Evolutionary conservation across 805 yeast species (phyloP).

Genomic region (Pichia nanzhaoensis): DNA sequence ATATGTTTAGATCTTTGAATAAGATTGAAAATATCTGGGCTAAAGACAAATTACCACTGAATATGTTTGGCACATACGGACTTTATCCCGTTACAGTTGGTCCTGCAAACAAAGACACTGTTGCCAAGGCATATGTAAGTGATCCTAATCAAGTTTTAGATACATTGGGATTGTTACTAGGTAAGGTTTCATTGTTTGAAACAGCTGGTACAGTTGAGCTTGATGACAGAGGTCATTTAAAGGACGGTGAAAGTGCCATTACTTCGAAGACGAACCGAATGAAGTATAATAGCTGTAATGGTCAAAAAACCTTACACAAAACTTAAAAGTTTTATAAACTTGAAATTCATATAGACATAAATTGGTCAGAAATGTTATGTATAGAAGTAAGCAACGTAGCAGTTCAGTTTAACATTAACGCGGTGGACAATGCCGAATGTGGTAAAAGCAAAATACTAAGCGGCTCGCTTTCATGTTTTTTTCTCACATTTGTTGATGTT

Average conservation of each 20-base stretch:
- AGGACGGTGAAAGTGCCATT: slow-evolving; percentile 38
- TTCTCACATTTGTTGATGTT: slow-evolving; percentile 89
- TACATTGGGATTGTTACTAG: slow-evolving; percentile 71
- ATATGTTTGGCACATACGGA: slow-evolving; percentile 49
- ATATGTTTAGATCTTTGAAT: slow-evolving; percentile 81
- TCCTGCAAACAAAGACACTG: slow-evolving; percentile 79
- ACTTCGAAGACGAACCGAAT: slow-evolving; percentile 40
- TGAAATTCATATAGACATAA: no score
- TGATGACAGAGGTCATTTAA: slow-evolving; percentile 71
- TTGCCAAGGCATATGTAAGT: slow-evolving; percentile 76
- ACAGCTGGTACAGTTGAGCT: slow-evolving; percentile 69
- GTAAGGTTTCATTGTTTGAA: slow-evolving; percentile 72
- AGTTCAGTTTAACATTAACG: no score
- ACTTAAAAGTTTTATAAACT: no score
- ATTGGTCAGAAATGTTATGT: no score
- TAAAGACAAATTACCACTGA: slow-evolving; percentile 34
- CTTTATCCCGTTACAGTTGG: slow-evolving; percentile 88
- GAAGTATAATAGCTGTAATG: slow-evolving; percentile 75
- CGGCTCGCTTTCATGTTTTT: slow-evolving; percentile 52
- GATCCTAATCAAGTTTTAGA: slow-evolving; percentile 83
- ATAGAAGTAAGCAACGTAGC: no score
- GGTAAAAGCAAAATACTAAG: slow-evolving; percentile 76
- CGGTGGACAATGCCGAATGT: no score
- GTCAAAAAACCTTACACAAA: not conserved
- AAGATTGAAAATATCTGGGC: slow-evolving; percentile 52